Percentiles rank a stretch among this genome's conserved stretches.
Evolutionary conservation across 2,329 filamentous ascomycete species (phyloP).

Genomic region (Stagonosporopsis cucurbitacearum): DNA sequence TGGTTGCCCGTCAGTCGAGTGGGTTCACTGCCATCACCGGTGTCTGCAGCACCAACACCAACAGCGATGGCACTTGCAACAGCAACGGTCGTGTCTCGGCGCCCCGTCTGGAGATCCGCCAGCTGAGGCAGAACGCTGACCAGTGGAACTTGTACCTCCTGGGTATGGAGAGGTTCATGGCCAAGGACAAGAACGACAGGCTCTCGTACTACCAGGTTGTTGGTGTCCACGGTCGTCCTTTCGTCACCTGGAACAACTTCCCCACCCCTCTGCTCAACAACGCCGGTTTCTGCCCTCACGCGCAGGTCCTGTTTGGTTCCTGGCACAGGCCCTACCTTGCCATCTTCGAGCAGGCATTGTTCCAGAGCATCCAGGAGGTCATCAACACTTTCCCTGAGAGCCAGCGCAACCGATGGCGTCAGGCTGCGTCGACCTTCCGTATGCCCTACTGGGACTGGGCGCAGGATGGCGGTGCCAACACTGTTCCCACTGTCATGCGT

Average conservation of each 20-base stretch:
- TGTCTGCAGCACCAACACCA: slow-evolving; percentile 33
- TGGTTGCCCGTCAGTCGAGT: slow-evolving; percentile 34
- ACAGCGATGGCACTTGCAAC: slow-evolving; percentile 34
- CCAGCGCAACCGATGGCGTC: slow-evolving; percentile 49
- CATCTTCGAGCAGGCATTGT: slow-evolving; percentile 61
- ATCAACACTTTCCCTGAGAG: slow-evolving; percentile 51
- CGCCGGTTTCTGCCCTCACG: slow-evolving; percentile 78
- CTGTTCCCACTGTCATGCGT: slow-evolving; percentile 46
- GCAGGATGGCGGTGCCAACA: slow-evolving; percentile 35
- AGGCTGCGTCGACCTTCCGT: slow-evolving; percentile 51
- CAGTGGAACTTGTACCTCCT: slow-evolving; percentile 80
- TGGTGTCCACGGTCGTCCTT: slow-evolving; percentile 82
- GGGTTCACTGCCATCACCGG: slow-evolving; percentile 37
- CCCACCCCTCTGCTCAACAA: slow-evolving; percentile 54
- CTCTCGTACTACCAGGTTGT: slow-evolving; percentile 81
- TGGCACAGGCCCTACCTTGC: slow-evolving; percentile 86
- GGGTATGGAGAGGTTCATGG: slow-evolving; percentile 75
- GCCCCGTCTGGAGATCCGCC: slow-evolving; percentile 69
- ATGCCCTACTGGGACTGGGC: slow-evolving; percentile 60
- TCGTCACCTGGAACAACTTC: slow-evolving; percentile 61
- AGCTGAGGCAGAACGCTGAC: slow-evolving; percentile 66
- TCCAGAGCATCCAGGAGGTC: slow-evolving; percentile 49
- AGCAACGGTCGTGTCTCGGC: slow-evolving; percentile 36
- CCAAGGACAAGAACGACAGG: slow-evolving; percentile 66
- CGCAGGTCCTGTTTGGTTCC: slow-evolving; percentile 74